Evolutionary conservation across 169 alveolate genomes (phyloP).

Genomic region (Hammondia hammondi): DNA sequence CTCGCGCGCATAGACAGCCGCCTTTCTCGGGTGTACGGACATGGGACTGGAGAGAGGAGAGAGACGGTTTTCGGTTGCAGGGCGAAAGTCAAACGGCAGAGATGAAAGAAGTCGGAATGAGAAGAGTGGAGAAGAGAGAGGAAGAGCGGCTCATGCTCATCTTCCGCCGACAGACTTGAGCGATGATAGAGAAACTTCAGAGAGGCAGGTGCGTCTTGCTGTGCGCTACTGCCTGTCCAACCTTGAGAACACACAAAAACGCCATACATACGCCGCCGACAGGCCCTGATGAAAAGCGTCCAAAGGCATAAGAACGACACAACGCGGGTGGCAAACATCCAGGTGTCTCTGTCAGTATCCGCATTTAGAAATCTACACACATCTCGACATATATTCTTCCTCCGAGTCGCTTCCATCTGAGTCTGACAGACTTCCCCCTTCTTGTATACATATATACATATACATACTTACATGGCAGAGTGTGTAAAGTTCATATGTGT

Average conservation of each 20-base stretch:
- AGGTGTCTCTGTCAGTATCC: too few species aligned
- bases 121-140: constrained; percentile 16
- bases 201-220: neutral
- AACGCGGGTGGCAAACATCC: too few species aligned
- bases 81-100: neutral
- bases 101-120: constrained; percentile 14
- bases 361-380: too few species aligned
- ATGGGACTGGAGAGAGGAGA: constrained; percentile 32
- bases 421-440: too few species aligned
- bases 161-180: neutral
- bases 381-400: too few species aligned
- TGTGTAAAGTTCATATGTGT: too few species aligned
- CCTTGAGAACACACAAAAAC: neutral
- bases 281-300: too few species aligned
- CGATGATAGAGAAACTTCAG: neutral
- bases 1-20: neutral
- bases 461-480: too few species aligned
- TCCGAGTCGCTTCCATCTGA: too few species aligned
- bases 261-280: too few species aligned
- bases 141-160: neutral
- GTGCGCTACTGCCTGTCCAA: neutral
- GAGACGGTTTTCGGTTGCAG: neutral
- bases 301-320: too few species aligned
- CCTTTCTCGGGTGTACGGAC: constrained; percentile 10
- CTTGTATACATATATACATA: too few species aligned